Evolutionary conservation across 352 stramenopile species (phyloP).

Genomic region (Phytophthora multivora): DNA sequence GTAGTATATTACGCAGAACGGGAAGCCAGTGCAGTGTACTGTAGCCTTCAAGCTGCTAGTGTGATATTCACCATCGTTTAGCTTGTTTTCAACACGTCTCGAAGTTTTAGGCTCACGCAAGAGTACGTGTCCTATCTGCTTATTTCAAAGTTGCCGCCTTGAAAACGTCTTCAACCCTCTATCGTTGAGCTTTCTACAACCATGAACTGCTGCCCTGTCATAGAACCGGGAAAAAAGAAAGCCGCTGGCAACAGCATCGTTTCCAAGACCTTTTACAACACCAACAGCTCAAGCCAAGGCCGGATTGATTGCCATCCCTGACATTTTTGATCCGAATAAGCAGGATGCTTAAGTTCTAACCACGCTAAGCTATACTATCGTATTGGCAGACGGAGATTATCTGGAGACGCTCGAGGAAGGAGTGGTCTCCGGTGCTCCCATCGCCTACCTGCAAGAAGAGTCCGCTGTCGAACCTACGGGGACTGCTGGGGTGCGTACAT

Average conservation of each 20-base stretch:
- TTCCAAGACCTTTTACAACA: too few species aligned
- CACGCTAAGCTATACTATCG: too few species aligned
- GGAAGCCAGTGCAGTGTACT: too few species aligned
- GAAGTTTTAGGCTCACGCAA: background rate
- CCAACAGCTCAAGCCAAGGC: constrained; percentile 21
- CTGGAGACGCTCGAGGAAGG: too few species aligned
- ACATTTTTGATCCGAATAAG: constrained; percentile 22
- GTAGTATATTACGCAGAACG: too few species aligned
- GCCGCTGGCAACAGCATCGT: constrained; percentile 6
- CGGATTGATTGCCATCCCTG: constrained; percentile 33
- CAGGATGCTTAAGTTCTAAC: too few species aligned
- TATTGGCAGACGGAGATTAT: too few species aligned
- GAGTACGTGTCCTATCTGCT: background rate
- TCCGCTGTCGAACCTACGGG: constrained; percentile 33
- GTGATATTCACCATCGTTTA: too few species aligned
- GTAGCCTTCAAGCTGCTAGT: too few species aligned
- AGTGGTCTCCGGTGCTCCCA: constrained; percentile 13
- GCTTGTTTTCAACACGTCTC: too few species aligned
- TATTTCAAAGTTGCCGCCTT: constrained; percentile 6
- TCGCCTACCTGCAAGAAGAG: constrained; percentile 30
- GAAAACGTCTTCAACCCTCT: background rate
- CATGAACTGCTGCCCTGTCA: constrained; percentile 30
- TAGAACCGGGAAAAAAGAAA: constrained; percentile 13
- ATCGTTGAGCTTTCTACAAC: background rate
- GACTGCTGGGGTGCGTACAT: constrained; percentile 47